A percentile compares a stretch with the other conserved stretches of the same genome.
phyloP scores from a whole-genome alignment of 352 stramenopile genomes.

The Pythium aquatile region DNA sequence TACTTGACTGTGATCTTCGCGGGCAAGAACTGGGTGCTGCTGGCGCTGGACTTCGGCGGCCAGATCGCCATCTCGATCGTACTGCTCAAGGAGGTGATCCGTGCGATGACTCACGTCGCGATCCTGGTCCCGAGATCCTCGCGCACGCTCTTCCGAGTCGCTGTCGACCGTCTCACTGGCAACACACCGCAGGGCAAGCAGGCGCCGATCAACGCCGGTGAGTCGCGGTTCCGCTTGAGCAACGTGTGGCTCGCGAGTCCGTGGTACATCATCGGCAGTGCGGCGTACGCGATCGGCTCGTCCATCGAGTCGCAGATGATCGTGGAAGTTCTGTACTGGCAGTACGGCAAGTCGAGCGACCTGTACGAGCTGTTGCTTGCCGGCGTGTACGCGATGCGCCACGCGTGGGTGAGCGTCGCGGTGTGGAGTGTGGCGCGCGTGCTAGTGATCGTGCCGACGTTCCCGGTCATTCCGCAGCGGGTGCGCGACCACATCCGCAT shows the following conservation, averaged over 20 bases:
- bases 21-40: constrained; percentile 15
- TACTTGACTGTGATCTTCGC: constrained; percentile 27
- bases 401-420: constrained; percentile 23
- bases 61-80: constrained; percentile 16
- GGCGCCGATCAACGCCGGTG: constrained; percentile 7
- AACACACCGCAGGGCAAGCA: background rate
- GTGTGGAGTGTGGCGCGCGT: constrained; percentile 10
- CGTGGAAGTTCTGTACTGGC: constrained; percentile 23
- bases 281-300: constrained; percentile 19
- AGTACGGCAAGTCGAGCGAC: constrained; percentile 17
- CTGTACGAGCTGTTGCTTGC: constrained; percentile 17
- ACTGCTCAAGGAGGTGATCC: constrained; percentile 12
- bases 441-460: background rate
- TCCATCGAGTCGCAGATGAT: constrained; percentile 27
- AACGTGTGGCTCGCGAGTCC: constrained; percentile 24
- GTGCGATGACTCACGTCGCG: background rate
- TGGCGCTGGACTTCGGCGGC: constrained; percentile 16
- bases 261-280: constrained; percentile 26
- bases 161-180: background rate
- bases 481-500: constrained; percentile 7
- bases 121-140: constrained; percentile 9
- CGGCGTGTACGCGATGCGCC: constrained; percentile 22
- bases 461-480: background rate
- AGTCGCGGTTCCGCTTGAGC: constrained; percentile 15
- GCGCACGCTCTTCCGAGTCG: constrained; percentile 2